Evolutionary conservation across 2,329 filamentous ascomycete genomes (phyloP).

Genomic region (Exophiala calicioides): DNA sequence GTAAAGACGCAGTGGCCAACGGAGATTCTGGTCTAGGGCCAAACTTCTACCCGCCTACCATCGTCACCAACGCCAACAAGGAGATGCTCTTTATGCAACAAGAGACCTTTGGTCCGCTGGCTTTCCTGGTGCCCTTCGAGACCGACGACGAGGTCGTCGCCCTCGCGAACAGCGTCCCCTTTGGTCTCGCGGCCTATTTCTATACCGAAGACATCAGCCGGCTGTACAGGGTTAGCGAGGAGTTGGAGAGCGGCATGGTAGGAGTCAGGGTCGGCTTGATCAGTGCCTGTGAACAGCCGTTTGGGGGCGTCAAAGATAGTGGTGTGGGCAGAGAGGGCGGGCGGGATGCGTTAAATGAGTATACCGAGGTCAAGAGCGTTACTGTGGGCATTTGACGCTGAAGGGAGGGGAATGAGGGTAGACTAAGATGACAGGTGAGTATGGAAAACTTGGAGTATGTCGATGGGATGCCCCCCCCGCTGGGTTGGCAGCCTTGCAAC

Average conservation of each 20-base stretch:
- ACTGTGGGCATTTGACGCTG: too few relatives aligned
- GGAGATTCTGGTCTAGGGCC: too few relatives aligned
- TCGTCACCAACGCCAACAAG: conserved; percentile 74
- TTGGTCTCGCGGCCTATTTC: conserved; percentile 40
- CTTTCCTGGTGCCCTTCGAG: conserved; percentile 63
- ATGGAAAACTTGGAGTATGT: too few relatives aligned
- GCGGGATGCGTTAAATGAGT: conserved; percentile 64
- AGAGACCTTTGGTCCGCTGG: conserved; percentile 86
- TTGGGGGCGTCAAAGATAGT: conserved; percentile 38
- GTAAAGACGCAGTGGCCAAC: too few relatives aligned
- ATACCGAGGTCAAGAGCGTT: conserved; percentile 70
- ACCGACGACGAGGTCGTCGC: conserved; percentile 37
- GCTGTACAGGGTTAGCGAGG: conserved; percentile 66
- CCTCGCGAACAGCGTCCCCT: conserved; percentile 35
- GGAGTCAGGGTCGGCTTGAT: conserved; percentile 55
- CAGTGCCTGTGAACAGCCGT: conserved; percentile 20
- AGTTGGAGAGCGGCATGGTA: conserved; percentile 81
- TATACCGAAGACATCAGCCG: conserved; percentile 51
- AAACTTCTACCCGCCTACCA: conserved; percentile 80
- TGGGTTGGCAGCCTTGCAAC: too few relatives aligned
- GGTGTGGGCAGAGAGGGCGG: conserved; percentile 9
- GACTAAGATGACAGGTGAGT: too few relatives aligned
- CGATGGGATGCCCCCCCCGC: too few relatives aligned
- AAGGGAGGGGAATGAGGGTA: too few relatives aligned
- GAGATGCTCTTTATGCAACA: conserved; percentile 86